Base-by-base conservation (phyloP, 2,329 filamentous ascomycete genomes). In the Fusarium coffeatum region DNA sequence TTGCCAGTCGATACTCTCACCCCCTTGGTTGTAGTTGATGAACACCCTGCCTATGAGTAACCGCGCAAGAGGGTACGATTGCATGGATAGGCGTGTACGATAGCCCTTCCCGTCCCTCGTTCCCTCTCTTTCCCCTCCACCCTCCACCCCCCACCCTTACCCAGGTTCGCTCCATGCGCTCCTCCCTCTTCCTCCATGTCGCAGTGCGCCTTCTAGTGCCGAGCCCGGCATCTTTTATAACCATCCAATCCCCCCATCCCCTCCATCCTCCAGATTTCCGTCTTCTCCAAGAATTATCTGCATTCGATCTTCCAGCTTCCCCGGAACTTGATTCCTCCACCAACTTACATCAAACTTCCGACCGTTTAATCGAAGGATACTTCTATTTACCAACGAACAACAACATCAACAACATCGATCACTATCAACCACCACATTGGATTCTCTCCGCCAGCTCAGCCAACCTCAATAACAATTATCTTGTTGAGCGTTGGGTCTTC, bases 221-320 rank as follows among this genome's bases (percentile, higher is more conserved):
- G 75, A 76, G 72, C 76, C 77, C 78, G 78, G 74, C 72, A 74
- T 72, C 67, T 74, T 77, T 76, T 76, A 75, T 76, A 76, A 75
- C 69, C 72, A 66, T 70, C 68, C 57, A 64, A 72, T 73, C 64
- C 74, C 73, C 74, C 74, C 72, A 54, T 75, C 74, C 72, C 74
- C 72, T 76, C 71, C 72, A 59, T 67, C 73, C 55, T 72, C 68
- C 61, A 68, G 72, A 72, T 73, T 76, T 56, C 58, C 59, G 67
- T 72, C 43, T 63, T 69, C 55, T 62, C 61, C 63, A 74, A 72
- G 74, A 68, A 50, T 51, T 16, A 61, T 63, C 65, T 72, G 60
- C 66, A 54, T 65, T 65, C 70, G 64, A 74, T 74, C 68, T 50
- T 64, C 56, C 71, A 72, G 58, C 71, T 73, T 74, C 72, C 67